These are phyloP conservation scores for Claviceps cyperi DNA, from an alignment of 2,329 filamentous ascomycete species.

Conservation along the genomic window DNA sequence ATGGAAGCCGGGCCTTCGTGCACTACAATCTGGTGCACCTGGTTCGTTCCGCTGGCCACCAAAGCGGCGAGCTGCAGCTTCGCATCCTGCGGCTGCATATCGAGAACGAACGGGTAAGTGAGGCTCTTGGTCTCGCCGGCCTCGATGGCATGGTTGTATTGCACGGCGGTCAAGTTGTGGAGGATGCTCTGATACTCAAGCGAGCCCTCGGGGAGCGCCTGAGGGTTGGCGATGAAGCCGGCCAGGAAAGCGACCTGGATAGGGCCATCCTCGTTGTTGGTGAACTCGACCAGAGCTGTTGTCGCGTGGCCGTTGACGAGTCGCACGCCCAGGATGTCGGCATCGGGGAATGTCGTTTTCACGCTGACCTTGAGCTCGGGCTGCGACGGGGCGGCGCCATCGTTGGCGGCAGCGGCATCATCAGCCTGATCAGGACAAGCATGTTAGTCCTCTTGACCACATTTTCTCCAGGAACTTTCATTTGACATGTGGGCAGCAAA, in stretches of 20 bases:
- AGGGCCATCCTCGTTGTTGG: conserved; percentile 66
- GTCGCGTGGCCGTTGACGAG: conserved; percentile 85
- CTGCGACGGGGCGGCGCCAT: neutral
- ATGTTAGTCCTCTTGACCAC: neutral
- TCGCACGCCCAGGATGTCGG: conserved; percentile 88
- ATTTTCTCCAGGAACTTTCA: neutral
- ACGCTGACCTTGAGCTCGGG: conserved; percentile 34
- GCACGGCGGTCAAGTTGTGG: conserved; percentile 69
- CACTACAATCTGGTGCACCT: conserved; percentile 61
- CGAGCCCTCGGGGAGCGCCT: conserved; percentile 30
- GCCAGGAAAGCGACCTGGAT: conserved; percentile 64
- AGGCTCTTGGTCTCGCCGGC: conserved; percentile 63
- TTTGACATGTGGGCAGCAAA: neutral
- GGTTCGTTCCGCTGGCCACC: conserved; percentile 49
- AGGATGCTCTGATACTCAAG: conserved; percentile 43
- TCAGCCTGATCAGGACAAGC: conserved; percentile 2
- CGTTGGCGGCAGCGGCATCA: conserved; percentile 4
- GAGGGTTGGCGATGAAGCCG: conserved; percentile 52
- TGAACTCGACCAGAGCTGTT: conserved; percentile 65
- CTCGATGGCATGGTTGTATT: conserved; percentile 60
- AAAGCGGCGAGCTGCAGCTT: conserved; percentile 64
- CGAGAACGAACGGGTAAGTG: conserved; percentile 73
- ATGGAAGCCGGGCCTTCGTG: conserved; percentile 75
- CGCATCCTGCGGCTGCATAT: conserved; percentile 87
- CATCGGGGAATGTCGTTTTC: conserved; percentile 47